Evolutionary conservation across 225 moss, liverwort and hornwort genomes (phyloP).

Genomic region (Polytrichum commune): DNA sequence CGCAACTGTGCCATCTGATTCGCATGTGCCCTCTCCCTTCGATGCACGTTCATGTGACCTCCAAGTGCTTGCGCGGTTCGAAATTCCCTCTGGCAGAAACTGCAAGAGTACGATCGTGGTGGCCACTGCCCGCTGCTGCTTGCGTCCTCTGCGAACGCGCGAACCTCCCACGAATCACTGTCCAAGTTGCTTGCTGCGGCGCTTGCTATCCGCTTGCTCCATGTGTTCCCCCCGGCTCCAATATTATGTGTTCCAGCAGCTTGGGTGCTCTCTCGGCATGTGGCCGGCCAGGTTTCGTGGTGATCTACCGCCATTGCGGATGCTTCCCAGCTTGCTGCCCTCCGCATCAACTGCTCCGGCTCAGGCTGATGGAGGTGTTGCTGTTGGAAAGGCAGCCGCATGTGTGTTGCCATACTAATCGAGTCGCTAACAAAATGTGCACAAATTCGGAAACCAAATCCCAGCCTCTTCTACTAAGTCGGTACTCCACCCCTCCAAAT

Average conservation of each 20-base stretch:
- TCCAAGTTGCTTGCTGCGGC: slow-evolving; percentile 22
- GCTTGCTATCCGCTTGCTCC: slow-evolving; percentile 33
- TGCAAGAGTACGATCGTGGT: slow-evolving; percentile 63
- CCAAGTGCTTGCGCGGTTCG: slow-evolving; percentile 68
- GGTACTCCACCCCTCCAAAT: no score
- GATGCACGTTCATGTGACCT: slow-evolving; percentile 76
- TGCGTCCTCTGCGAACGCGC: slow-evolving; percentile 64
- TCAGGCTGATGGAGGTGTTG: slow-evolving; percentile 11
- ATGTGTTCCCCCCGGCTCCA: slow-evolving; percentile 16
- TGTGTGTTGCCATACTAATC: slow-evolving; percentile 8
- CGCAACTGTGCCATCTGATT: slow-evolving; percentile 49
- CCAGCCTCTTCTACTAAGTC: no score
- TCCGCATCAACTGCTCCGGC: neutral
- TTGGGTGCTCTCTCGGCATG: slow-evolving; percentile 6
- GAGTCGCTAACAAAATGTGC: no score
- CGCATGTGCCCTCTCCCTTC: slow-evolving; percentile 56
- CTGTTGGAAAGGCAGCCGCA: neutral
- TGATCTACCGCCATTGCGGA: slow-evolving; percentile 9
- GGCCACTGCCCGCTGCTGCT: slow-evolving; percentile 67
- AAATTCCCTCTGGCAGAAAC: slow-evolving; percentile 61
- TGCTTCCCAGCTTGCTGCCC: neutral
- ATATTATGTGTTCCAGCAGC: no score
- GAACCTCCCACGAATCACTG: slow-evolving; percentile 62
- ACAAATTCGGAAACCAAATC: no score
- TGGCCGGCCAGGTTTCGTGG: slow-evolving; percentile 10